Base-by-base conservation (phyloP, 2,329 filamentous ascomycete genomes). In the Ambrosiella xylebori region DNA sequence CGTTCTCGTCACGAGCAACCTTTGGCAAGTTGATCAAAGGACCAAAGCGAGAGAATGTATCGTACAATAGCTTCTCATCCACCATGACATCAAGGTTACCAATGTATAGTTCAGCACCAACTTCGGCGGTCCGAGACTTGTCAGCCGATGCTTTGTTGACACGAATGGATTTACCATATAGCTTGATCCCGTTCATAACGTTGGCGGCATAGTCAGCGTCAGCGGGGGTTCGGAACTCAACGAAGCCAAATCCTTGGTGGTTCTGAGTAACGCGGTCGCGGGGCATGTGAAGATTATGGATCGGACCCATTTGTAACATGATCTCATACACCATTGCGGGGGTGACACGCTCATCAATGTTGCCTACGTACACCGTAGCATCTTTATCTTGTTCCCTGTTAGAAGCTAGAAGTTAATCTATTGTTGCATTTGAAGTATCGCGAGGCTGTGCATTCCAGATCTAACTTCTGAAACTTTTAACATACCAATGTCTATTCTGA, bases 161-260 rank as follows among this genome's bases (percentile, higher is more conserved):
- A 65, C 93, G 85, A 65, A 98, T 86, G 15, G 90, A 89, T 70
- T 96, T 97, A 63, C 90, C 90, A 70, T 86, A 95, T 27, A 98
- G 75, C 61, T 90, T 85, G 64, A 97, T 85, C 68, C 91, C 88
- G 73, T 97, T 97, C 86, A 97, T 94, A 64, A 96, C 88, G 68
- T 91, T 85, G 65, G 89, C 86, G 19, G 93, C 91, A 74, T 98
- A 98, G 69, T 97, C 93, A 65, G 93, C 93, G 70, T 96, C 93
- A 66, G 89, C 84, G 68, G 95, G 89, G 64, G 86, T 90, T 67
- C 89, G 91, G 71, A 96, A 98, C 72, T 98, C 93, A 71, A 98
- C 93, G 72, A 98, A 98, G 65, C 93, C 93, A 76, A 96, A 98
- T 65, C 93, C 93, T 72, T 97, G 93, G 71, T 98, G 93, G 59